Base-by-base conservation (phyloP, 495 filamentous ascomycete genomes). In the Zalerion maritima region DNA sequence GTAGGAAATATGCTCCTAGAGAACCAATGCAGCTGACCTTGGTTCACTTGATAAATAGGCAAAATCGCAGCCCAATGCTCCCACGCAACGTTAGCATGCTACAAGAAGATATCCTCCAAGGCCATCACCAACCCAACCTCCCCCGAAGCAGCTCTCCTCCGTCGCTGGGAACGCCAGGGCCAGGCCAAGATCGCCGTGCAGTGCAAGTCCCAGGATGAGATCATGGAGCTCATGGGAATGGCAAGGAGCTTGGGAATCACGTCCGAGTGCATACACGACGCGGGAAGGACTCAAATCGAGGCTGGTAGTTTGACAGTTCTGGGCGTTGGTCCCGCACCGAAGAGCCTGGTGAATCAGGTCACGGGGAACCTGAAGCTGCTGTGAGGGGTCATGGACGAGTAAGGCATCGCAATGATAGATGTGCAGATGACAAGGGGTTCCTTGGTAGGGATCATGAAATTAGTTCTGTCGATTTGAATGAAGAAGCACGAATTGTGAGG, bases 221-320 rank as follows among this genome's bases (percentile, higher is more conserved):
- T 97, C 51, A 45, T 78, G 31, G 56, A 69, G 38, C 53, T 94
- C 36, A 73, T 83, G 55, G 80, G 71, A 14, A 72, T 73, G 52
- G 86, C 89, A 6, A 62, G 81, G 25, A 83, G 78, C 44, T 46
- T 94, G 30, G 89, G 87, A 2, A 55, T 97, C 21, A 86, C 82
- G 30, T 79, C 89, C 25, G 73, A 80, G 49, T 73, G 93, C 18
- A 83, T 97, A 28, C 71, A 78, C 42, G 89, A 97, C 64, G 89
- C 89, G n/a, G 89, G 89, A 15, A 67, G 89, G 32, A 97, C 89
- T 18, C 91, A 96, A 71, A 92, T 97, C 55, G 86, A 76, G n/a
- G 70, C 72, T 23, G 86, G 91, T 11, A 91, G 80, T 45, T 65
- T 77, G 45, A 97, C 89, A 3, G 89, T 96, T 18, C 61, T 94